Evolutionary conservation across 805 yeast species (phyloP), one percentile per base, ranked within the genome.

Genomic region (Jamesozyma jinghongensis): DNA sequence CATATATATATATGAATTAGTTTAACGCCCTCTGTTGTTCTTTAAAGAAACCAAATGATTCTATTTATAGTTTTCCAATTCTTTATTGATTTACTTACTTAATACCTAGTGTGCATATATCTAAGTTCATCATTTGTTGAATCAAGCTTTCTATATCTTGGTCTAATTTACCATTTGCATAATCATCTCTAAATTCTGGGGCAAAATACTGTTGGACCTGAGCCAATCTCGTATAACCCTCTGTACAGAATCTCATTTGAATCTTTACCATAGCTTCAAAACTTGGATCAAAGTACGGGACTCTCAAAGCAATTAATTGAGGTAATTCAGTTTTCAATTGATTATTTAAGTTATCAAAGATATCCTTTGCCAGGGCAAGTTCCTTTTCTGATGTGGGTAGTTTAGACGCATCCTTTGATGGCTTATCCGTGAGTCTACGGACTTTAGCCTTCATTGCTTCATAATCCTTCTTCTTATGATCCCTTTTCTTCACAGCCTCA

Each of bases 391-490:
- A 79, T 37, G 79, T 67, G 28, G 92, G 92, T 37, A 83, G 67
- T 55, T 82, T 83, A 1, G 75, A 70, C 0, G 86, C 86, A 59
- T 83, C 94, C 54, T 83, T 83, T 7, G 88, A 81, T 8, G 94
- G 92, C 61, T 82, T 82, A 56, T 83, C 90, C 36, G 81, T 74
- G 40, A 83, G 65, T 57, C 85, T 73, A 58, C 94, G 71, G 6
- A 81, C 90, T 59, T 83, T 83, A 4, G 90, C 77, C 63, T 82
- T 83, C 22, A 84, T 78, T 50, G 75, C 85, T 54, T 83, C 94
- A 54, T 75, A 81, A 56, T 83, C 94, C 34, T 73, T 68, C 59
- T 82, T 83, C 66, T 83, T 83, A 57, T 81, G 86, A 8, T 74
- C 69, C 59, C 94, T 68, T 57, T 83, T 83, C 69, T 82, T 83